Evolutionary conservation across 1,284 basidiomycete species (phyloP).

Genomic region (Sparassis latifolia): DNA sequence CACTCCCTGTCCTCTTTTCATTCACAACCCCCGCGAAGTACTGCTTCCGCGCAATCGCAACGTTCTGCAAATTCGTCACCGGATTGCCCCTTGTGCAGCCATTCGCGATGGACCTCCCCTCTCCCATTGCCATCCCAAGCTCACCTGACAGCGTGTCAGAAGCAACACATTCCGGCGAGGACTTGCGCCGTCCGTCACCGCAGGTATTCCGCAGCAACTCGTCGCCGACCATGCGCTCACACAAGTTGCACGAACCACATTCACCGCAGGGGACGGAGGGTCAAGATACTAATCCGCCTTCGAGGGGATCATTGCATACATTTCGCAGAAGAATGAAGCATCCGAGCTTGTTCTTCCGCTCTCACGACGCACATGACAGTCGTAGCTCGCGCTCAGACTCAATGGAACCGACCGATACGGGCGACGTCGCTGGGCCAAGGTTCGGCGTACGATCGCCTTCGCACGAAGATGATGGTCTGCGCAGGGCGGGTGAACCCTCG

Average conservation of each 20-base stretch:
- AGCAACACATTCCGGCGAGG: background rate
- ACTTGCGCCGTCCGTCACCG: background rate
- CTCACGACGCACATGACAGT: background rate
- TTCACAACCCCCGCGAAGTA: conserved; percentile 81
- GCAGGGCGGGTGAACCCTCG: conserved; percentile 59
- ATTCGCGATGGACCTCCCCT: background rate
- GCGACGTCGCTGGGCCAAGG: conserved; percentile 43
- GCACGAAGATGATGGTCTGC: conserved; percentile 21
- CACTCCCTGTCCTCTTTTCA: conserved; percentile 74
- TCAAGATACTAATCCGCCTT: too few relatives aligned
- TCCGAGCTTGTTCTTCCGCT: conserved; percentile 13
- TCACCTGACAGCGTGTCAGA: background rate
- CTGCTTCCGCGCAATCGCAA: conserved; percentile 68
- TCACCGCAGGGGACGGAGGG: too few relatives aligned
- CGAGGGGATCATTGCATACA: conserved; percentile 6
- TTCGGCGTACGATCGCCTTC: conserved; percentile 26
- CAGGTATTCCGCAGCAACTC: too few relatives aligned
- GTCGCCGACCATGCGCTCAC: too few relatives aligned
- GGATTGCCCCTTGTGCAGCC: conserved; percentile 29
- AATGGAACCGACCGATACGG: conserved; percentile 15
- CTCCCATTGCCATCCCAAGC: background rate
- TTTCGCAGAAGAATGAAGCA: conserved; percentile 17
- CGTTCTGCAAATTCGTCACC: conserved; percentile 59
- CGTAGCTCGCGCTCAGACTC: background rate
- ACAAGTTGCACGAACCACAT: too few relatives aligned